A percentile compares a stretch with the other conserved stretches of the same genome.
Conservation (phyloP, 2,329 filamentous ascomycete genomes). For the Annulohypoxylon truncatum region DNA sequence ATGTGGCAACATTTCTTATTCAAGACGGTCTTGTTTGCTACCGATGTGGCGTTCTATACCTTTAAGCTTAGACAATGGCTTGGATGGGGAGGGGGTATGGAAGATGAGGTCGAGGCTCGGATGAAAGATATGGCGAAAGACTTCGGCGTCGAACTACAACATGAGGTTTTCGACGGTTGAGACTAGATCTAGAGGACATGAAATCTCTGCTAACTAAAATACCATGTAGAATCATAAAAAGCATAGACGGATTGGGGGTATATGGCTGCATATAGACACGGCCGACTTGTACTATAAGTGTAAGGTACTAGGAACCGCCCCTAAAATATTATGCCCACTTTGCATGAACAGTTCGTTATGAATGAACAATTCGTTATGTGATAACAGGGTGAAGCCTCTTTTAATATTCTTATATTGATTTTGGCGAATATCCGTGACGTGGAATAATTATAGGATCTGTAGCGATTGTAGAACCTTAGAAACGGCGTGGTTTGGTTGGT, state of each 20-base stretch:
- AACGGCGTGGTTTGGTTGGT: not conserved
- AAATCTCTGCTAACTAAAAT: slow-evolving; percentile 13
- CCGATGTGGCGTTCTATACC: slow-evolving; percentile 86
- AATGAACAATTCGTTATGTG: not conserved
- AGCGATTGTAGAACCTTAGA: not conserved
- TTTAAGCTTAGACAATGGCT: slow-evolving; percentile 81
- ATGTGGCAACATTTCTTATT: slow-evolving; percentile 86
- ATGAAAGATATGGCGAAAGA: slow-evolving; percentile 92
- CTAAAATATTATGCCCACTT: slow-evolving; percentile 18
- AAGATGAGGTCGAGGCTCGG: slow-evolving; percentile 89
- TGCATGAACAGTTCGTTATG: not conserved
- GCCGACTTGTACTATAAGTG: slow-evolving; percentile 28
- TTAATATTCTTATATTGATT: not conserved
- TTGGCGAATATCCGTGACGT: not conserved
- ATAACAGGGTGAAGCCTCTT: not conserved
- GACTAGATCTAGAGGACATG: slow-evolving; percentile 22
- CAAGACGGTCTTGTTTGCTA: slow-evolving; percentile 77
- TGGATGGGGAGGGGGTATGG: slow-evolving; percentile 85
- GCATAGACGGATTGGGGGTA: slow-evolving; percentile 28
- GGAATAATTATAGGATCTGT: not conserved
- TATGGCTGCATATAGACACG: slow-evolving; percentile 29
- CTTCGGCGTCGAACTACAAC: slow-evolving; percentile 90
- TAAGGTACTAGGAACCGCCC: slow-evolving; percentile 15
- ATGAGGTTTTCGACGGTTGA: slow-evolving; percentile 87
- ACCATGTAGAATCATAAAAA: slow-evolving; percentile 25